These are phyloP conservation scores for Podila verticillata DNA, from an alignment of 192 early-diverging fungal species.

Conservation along the genomic window DNA sequence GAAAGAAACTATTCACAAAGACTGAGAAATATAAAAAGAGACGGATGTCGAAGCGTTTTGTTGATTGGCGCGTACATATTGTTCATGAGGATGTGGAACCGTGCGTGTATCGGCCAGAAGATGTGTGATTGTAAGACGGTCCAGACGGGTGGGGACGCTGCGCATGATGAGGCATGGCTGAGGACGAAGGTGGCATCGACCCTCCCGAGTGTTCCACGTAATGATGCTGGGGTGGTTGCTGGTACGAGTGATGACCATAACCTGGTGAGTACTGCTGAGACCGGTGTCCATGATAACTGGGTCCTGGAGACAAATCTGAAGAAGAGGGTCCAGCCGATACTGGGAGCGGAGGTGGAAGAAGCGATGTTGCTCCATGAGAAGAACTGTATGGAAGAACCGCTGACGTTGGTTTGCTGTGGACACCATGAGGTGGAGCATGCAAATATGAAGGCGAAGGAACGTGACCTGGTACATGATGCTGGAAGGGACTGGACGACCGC, in stretches of 20 bases:
- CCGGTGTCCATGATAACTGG: slow-evolving; percentile 26
- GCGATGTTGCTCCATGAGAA: slow-evolving; percentile 11
- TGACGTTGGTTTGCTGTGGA: slow-evolving; percentile 15
- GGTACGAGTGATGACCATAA: slow-evolving; percentile 8
- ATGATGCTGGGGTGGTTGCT: slow-evolving; percentile 4
- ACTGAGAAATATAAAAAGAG: slow-evolving; percentile 5
- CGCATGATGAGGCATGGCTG: slow-evolving; percentile 13
- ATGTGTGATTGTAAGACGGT: neutral
- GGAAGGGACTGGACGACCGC: slow-evolving; percentile 38
- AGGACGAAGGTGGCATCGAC: slow-evolving; percentile 1
- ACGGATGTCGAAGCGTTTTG: neutral
- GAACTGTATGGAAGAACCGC: slow-evolving; percentile 20
- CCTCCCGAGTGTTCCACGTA: neutral
- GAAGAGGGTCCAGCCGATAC: slow-evolving; percentile 1
- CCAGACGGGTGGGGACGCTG: neutral
- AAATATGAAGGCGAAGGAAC: slow-evolving; percentile 36
- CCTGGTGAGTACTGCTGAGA: neutral
- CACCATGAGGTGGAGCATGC: slow-evolving; percentile 6
- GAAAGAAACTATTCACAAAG: slow-evolving; percentile 1
- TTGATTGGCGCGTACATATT: neutral
- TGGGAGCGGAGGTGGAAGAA: slow-evolving; percentile 23
- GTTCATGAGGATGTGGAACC: neutral
- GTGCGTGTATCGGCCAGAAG: neutral
- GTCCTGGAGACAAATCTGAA: neutral
- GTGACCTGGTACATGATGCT: slow-evolving; percentile 39